A percentile compares a stretch with the other conserved stretches of the same genome.
These are phyloP conservation scores for Xylariaceae sp. DNA, from an alignment of 2,329 filamentous ascomycete genomes.

Conservation along the genomic window DNA sequence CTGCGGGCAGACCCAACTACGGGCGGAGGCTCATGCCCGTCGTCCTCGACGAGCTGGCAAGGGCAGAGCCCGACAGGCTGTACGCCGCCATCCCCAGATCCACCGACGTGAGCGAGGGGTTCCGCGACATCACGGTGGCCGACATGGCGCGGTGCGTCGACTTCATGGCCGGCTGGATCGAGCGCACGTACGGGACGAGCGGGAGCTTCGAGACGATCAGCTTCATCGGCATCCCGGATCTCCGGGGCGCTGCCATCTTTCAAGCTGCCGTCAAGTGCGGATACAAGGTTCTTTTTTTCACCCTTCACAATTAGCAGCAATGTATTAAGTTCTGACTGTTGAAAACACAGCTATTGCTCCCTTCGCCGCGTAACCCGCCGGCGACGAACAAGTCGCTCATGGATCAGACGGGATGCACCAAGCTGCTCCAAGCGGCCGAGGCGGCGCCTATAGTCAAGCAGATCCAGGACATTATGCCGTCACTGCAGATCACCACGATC, in stretches of 20 bases:
- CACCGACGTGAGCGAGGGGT: slow-evolving; percentile 16
- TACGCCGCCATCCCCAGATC: slow-evolving; percentile 22
- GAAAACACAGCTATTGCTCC: slow-evolving; percentile 17
- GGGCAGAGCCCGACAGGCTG: slow-evolving; percentile 10
- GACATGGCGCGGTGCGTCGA: slow-evolving; percentile 23
- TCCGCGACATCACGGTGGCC: slow-evolving; percentile 18
- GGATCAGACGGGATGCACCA: slow-evolving; percentile 14
- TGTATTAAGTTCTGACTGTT: background rate
- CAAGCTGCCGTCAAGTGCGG: slow-evolving; percentile 34
- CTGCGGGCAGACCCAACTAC: slow-evolving; percentile 2
- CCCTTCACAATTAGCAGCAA: background rate
- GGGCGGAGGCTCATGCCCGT: slow-evolving; percentile 17
- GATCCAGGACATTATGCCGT: background rate
- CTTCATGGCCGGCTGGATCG: slow-evolving; percentile 27
- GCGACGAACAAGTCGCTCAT: slow-evolving; percentile 18
- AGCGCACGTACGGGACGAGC: slow-evolving; percentile 20
- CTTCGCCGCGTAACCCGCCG: slow-evolving; percentile 20
- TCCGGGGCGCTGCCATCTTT: slow-evolving; percentile 30
- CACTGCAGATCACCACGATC: slow-evolving; percentile 1
- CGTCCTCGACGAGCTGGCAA: slow-evolving; percentile 16
- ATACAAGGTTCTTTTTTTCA: slow-evolving; percentile 25
- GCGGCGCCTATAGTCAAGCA: slow-evolving; percentile 12
- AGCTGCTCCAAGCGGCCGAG: slow-evolving; percentile 17
- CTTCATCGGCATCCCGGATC: slow-evolving; percentile 27
- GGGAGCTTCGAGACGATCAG: slow-evolving; percentile 25